Conservation (phyloP, 345 rosid species). For the Theobroma cacao region DNA sequence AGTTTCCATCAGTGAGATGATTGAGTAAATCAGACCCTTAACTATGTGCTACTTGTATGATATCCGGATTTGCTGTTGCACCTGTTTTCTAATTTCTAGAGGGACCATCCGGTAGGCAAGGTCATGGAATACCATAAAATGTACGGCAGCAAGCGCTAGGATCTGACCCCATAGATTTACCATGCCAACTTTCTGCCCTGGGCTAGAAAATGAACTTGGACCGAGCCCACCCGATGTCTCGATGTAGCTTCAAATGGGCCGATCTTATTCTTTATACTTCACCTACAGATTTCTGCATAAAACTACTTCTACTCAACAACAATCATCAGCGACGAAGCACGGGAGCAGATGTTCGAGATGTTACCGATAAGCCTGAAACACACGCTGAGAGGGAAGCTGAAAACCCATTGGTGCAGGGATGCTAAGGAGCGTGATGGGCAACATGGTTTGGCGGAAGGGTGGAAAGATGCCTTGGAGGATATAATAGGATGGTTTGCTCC, state of each 20-base stretch:
- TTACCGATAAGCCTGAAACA: slow-evolving; percentile 34
- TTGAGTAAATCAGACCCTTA: no score
- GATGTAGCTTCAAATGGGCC: background rate
- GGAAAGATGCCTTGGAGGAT: slow-evolving; percentile 44
- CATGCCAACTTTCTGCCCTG: background rate
- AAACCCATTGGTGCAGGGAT: slow-evolving; percentile 21
- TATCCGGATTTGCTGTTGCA: background rate
- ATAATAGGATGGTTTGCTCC: slow-evolving; percentile 48
- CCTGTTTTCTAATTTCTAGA: background rate
- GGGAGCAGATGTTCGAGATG: slow-evolving; percentile 37
- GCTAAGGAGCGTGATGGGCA: background rate
- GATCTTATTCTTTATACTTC: background rate
- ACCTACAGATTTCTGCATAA: background rate
- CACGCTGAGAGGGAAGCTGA: slow-evolving; percentile 32
- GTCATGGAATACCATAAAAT: background rate
- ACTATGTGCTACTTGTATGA: no score
- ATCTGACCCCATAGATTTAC: no score
- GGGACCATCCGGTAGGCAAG: background rate
- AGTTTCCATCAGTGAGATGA: no score
- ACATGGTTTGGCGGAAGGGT: slow-evolving; percentile 28
- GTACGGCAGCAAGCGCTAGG: background rate
- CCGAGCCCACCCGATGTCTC: background rate
- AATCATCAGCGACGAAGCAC: slow-evolving; percentile 29
- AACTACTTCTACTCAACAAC: slow-evolving; percentile 26
- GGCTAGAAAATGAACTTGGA: background rate